Conservation (phyloP, 257 asterid genomes). For the Euphrasia confusa region DNA sequence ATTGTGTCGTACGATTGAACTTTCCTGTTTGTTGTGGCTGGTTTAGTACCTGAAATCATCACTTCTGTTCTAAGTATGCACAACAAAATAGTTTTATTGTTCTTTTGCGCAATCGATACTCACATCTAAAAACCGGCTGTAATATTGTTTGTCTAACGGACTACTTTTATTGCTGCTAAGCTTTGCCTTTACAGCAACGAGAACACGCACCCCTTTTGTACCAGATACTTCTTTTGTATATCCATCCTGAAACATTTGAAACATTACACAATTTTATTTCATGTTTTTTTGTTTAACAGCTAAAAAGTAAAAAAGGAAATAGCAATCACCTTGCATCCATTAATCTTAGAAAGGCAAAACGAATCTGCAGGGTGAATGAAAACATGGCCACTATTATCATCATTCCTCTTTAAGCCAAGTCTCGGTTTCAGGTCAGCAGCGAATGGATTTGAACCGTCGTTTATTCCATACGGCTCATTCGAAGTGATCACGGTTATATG, state of each 20-base stretch:
- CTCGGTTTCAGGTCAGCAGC: slow-evolving; percentile 48
- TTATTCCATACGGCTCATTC: slow-evolving; percentile 55
- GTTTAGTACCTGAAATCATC: slow-evolving; percentile 53
- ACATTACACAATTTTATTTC: no score
- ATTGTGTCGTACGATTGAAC: slow-evolving; percentile 63
- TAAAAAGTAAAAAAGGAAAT: no score
- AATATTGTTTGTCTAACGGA: slow-evolving; percentile 47
- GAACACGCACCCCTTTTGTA: slow-evolving; percentile 53
- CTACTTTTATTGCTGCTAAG: slow-evolving; percentile 44
- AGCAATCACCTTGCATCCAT: slow-evolving; percentile 67
- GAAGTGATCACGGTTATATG: slow-evolving; percentile 78
- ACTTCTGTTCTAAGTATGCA: no score
- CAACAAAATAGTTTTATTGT: no score
- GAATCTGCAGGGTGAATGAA: slow-evolving; percentile 65
- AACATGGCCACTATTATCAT: slow-evolving; percentile 81
- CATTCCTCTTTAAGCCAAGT: slow-evolving; percentile 42
- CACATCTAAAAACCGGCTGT: slow-evolving; percentile 61
- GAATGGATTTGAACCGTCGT: slow-evolving; percentile 70
- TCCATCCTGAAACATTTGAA: slow-evolving; percentile 65
- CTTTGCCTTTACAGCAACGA: slow-evolving; percentile 77
- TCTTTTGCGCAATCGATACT: slow-evolving; percentile 15
- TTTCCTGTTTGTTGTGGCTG: slow-evolving; percentile 42
- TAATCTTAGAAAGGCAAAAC: slow-evolving; percentile 48
- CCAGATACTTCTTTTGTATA: slow-evolving; percentile 48
- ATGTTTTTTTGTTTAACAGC: neutral